A percentile compares a stretch with the other conserved stretches of the same genome.
Evolutionary conservation across 345 rosid genomes (phyloP).

Genomic region (Lepidium sativum): DNA sequence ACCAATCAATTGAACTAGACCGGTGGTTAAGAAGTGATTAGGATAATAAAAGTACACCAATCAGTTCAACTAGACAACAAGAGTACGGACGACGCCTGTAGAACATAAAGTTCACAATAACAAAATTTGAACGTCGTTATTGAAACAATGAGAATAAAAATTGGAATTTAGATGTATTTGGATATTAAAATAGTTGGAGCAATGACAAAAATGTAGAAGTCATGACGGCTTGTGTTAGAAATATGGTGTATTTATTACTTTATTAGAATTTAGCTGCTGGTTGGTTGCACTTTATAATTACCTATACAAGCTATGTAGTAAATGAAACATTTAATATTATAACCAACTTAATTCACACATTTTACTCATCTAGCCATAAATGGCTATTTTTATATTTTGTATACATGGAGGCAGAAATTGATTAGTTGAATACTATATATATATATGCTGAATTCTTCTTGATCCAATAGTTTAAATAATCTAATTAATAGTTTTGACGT

Average conservation of each 20-base stretch:
- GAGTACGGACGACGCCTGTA: no score
- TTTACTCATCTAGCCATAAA: neutral
- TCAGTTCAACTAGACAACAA: no score
- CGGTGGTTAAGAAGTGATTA: slow-evolving; percentile 5
- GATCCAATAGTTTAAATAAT: no score
- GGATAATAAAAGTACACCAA: neutral
- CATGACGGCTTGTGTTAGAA: neutral
- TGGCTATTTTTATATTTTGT: neutral
- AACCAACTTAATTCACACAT: slow-evolving; percentile 1
- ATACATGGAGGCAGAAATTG: neutral
- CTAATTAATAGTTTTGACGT: no score
- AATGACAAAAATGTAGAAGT: neutral
- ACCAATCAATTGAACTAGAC: neutral
- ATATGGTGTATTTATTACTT: neutral
- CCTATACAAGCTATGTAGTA: neutral
- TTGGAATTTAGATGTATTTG: neutral
- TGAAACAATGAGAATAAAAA: neutral
- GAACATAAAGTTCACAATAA: neutral
- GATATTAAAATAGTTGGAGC: neutral
- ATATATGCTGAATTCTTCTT: no score
- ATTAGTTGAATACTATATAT: no score
- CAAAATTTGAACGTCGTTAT: neutral
- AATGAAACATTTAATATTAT: slow-evolving; percentile 17
- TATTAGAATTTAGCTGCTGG: slow-evolving; percentile 3
- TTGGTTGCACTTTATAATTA: slow-evolving; percentile 8